Conservation (phyloP, 2,329 filamentous ascomycete species). For the Fusarium sp. region DNA sequence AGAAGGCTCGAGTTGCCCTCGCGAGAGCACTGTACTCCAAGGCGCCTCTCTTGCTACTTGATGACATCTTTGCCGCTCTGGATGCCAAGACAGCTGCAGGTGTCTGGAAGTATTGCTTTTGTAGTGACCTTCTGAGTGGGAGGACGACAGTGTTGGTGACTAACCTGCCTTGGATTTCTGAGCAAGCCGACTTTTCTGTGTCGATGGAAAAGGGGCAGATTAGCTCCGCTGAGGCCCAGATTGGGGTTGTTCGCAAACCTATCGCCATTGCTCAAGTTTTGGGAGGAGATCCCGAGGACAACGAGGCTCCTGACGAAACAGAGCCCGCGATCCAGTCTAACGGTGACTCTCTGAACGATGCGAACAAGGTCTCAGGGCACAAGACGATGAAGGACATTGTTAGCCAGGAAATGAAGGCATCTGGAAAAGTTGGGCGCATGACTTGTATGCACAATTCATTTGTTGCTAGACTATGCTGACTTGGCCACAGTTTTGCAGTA, state of each 20-base stretch:
- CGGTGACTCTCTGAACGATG: conserved; percentile 44
- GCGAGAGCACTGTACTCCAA: conserved; percentile 66
- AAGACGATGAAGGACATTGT: conserved; percentile 54
- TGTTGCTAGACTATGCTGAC: conserved; percentile 4
- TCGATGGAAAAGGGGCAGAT: conserved; percentile 57
- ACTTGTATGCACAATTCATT: conserved; percentile 49
- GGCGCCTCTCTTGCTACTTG: conserved; percentile 62
- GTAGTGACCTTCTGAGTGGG: conserved; percentile 60
- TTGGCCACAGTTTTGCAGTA: conserved; percentile 56
- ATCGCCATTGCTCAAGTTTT: conserved; percentile 54
- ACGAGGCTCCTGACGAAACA: conserved; percentile 37
- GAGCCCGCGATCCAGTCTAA: conserved; percentile 45
- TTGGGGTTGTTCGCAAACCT: conserved; percentile 55
- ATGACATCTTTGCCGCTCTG: conserved; percentile 67
- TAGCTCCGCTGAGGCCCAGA: conserved; percentile 53
- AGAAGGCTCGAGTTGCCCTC: conserved; percentile 64
- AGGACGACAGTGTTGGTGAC: conserved; percentile 65
- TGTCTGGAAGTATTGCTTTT: conserved; percentile 66
- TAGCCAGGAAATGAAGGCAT: conserved; percentile 57
- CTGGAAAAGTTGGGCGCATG: conserved; percentile 55
- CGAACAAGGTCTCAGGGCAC: conserved; percentile 48
- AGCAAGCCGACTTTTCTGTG: conserved; percentile 59
- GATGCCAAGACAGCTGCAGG: conserved; percentile 65
- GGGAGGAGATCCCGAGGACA: conserved; percentile 49
- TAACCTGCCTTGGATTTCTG: conserved; percentile 61